phyloP scores from a whole-genome alignment of 805 yeast species.

The Danielozyma ontarioensis region DNA sequence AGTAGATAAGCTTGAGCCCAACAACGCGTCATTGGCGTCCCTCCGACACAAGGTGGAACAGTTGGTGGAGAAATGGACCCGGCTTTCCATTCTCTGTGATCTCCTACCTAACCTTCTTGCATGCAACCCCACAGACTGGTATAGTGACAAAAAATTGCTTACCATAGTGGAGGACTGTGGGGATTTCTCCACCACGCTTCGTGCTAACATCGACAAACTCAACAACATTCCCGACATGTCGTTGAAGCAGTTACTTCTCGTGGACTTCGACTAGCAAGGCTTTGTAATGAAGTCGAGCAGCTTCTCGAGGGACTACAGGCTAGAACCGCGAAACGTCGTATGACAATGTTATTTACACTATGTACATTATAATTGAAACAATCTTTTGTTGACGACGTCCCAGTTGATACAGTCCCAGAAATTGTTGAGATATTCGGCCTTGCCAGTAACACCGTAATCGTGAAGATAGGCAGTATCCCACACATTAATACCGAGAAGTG shows the following conservation, averaged over 20 bases:
- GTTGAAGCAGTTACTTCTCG: constrained; percentile 15
- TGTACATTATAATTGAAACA: constrained; percentile 30
- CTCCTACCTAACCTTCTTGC: constrained; percentile 28
- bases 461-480: constrained; percentile 88
- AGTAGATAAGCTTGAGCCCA: constrained; percentile 3
- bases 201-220: constrained; percentile 13
- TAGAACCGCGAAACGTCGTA: neutral
- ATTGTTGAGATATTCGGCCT: constrained; percentile 63
- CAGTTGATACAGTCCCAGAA: constrained; percentile 81
- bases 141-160: constrained; percentile 20
- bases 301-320: neutral
- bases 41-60: constrained; percentile 4
- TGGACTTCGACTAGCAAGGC: constrained; percentile 16
- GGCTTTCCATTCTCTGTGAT: constrained; percentile 16
- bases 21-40: constrained; percentile 2
- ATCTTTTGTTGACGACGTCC: constrained; percentile 59
- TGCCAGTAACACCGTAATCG: constrained; percentile 81
- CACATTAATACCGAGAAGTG: constrained; percentile 69
- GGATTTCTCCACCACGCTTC: constrained; percentile 13
- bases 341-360: constrained; percentile 1
- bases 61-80: constrained; percentile 13
- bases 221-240: constrained; percentile 10
- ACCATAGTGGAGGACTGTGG: constrained; percentile 25
- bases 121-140: constrained; percentile 34
- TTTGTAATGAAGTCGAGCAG: constrained; percentile 5